Evolutionary conservation across 2,329 filamentous ascomycete genomes (phyloP).

Genomic region (Aspergillus vadensis): DNA sequence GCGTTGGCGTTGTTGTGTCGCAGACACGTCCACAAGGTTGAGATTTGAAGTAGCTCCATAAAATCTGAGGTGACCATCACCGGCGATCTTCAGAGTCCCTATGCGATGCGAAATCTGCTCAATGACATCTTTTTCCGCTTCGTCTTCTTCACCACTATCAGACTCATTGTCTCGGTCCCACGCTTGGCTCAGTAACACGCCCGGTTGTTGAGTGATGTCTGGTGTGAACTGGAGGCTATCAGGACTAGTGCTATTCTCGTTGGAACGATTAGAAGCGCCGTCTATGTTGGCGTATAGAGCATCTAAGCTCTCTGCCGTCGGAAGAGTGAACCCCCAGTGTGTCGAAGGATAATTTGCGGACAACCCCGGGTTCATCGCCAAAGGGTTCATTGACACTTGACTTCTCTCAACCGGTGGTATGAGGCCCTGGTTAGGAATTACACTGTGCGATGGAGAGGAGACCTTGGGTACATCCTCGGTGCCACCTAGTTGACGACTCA

Average conservation of each 20-base stretch:
- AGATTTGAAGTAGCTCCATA: conserved; percentile 51
- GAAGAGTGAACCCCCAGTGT: conserved; percentile 38
- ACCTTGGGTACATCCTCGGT: conserved; percentile 8
- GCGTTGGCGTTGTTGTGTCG: conserved; percentile 19
- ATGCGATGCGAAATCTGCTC: conserved; percentile 48
- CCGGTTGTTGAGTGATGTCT: conserved; percentile 30
- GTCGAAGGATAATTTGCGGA: conserved; percentile 26
- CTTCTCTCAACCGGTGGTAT: conserved; percentile 19
- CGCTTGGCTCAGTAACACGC: conserved; percentile 21
- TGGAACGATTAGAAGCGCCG: conserved; percentile 17
- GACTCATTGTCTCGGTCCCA: conserved; percentile 29
- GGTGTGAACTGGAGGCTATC: conserved; percentile 33
- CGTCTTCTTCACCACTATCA: conserved; percentile 42
- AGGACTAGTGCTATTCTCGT: conserved; percentile 27
- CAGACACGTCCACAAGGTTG: conserved; percentile 44
- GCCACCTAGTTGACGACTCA: conserved; percentile 16
- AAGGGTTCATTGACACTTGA: conserved; percentile 22
- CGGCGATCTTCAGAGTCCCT: conserved; percentile 47
- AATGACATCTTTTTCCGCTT: conserved; percentile 41
- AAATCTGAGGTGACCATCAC: conserved; percentile 48
- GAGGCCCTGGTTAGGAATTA: conserved; percentile 16
- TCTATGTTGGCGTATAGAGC: conserved; percentile 38
- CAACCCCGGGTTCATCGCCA: conserved; percentile 18
- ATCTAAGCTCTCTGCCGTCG: conserved; percentile 39
- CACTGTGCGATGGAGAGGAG: conserved; percentile 17